Conservation (phyloP, 2,329 filamentous ascomycete genomes). For the Botrytis galanthina region DNA sequence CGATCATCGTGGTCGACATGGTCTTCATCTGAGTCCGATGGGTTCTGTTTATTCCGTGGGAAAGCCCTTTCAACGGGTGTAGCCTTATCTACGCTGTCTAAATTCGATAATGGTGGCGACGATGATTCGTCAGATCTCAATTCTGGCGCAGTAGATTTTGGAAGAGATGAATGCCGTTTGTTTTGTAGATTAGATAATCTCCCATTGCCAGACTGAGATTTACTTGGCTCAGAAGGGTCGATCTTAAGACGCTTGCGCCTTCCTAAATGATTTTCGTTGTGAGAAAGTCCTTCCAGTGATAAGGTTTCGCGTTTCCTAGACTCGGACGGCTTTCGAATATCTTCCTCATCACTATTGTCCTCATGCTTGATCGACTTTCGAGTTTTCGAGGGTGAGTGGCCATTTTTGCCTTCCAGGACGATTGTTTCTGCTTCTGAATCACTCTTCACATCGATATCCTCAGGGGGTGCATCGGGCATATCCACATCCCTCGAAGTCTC, state of each 20-base stretch:
- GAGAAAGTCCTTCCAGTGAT: constrained; percentile 30
- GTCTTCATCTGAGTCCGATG: constrained; percentile 38
- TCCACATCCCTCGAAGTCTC: constrained; percentile 30
- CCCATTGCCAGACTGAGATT: constrained; percentile 12
- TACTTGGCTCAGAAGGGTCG: constrained; percentile 6
- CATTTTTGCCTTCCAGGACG: constrained; percentile 64
- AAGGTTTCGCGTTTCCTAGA: constrained; percentile 16
- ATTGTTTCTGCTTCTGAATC: constrained; percentile 73
- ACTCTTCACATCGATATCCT: constrained; percentile 46
- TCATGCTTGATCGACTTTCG: constrained; percentile 63
- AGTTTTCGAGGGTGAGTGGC: constrained; percentile 60
- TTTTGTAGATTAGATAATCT: constrained; percentile 50
- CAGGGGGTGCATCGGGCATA: constrained; percentile 22
- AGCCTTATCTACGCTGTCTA: constrained; percentile 35
- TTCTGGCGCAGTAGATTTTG: constrained; percentile 50
- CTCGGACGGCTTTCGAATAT: constrained; percentile 31
- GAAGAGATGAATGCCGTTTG: constrained; percentile 36
- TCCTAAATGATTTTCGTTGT: constrained; percentile 32
- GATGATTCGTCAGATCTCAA: constrained; percentile 46
- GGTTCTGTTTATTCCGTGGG: constrained; percentile 44
- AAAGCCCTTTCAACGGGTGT: constrained; percentile 41
- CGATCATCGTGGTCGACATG: constrained; percentile 26
- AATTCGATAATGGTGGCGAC: constrained; percentile 31
- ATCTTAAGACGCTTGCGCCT: constrained; percentile 51
- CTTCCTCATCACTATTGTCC: constrained; percentile 58